Base-by-base conservation (phyloP, 768 basidiomycete species). In the Amanita pallidorosea region DNA sequence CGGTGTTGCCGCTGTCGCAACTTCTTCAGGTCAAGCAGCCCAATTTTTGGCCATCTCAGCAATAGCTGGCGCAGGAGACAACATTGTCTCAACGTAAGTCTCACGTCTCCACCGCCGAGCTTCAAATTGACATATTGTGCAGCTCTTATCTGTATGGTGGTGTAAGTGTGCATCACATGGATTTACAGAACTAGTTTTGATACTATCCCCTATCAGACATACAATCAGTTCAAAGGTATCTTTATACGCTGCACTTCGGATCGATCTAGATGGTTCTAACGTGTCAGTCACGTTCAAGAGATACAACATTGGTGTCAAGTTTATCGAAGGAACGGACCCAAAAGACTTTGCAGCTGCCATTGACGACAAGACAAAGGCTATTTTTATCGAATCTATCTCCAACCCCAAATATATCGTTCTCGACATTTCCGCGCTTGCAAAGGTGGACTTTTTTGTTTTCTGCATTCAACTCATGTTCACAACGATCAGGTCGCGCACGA, bases 321-420 rank as follows among this genome's bases (percentile, higher is more conserved):
- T 82, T 60, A 79, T 89, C 50, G 63, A 70, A 1, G 73, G 73
- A 8, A 67, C 70, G 31, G 68, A 74, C 33, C 78, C 85, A 0
- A 74, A 70, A 35, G 78, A 68, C 0, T 85, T 86, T 58, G 76
- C 67, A 0, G 75, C 74, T 3, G 83, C 76, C 5, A 88, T 91
- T 56, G 85, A 90, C 56, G 78, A 80, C 11, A 80, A 81, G 31
- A 91, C 88, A 8, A 88, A 84, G 59, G 86, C 80, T 0, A 74
- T 88, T 45, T 87, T 74, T 61, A 72, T 88, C 7, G 88, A 89
- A 66, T 79, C 70, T 51, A 86, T 91, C 40, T 82, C 81, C n/a
- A 90, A 90, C 61, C 86, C 88, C 0, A 82, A 81, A 58, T 87
- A 80, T 58, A 70, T 73, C 49, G 71, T 91, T 49, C 70, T 72